Evolutionary conservation across 192 early-diverging fungal species (phyloP), one percentile per base, ranked within the genome.

Genomic region (Podila verticillata): DNA sequence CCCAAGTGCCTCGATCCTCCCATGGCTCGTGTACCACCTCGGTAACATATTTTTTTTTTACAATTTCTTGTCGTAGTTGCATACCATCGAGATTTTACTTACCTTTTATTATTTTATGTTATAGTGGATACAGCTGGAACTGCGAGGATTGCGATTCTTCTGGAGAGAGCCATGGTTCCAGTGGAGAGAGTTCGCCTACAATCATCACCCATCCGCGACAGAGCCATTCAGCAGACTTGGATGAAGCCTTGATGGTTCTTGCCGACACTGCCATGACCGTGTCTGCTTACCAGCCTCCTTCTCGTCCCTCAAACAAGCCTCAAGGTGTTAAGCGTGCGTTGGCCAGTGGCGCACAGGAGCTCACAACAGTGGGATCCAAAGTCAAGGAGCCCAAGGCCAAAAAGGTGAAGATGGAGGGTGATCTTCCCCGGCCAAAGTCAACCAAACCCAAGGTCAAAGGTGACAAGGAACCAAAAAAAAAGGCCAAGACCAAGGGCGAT

Each of bases 141-240:
- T 80, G 77, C 30, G 77, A 72, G 59, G 77, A 80, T 20, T 80
- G 77, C n/a, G 77, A 80, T 49, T 72, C 77, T 4, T 80, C 77
- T 1, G 77, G 44, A 0, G 77, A 72, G 5, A 80, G 77, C 28
- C 65, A 80, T n/a, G 65, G 49, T 24, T 80, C 77, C 22, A 68
- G 70, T 4, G 65, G 60, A 28, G 65, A 61, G n/a, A 28, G 47
- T 5, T 72, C 77, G 1, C 62, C 77, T 8, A 31, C 63, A 3
- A 29, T 36, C 48, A 30, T 57, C 3, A 24, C 28, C 28, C 63
- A 64, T 47, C 75, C 65, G 22, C 70, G 67, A 35, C 70, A 72
- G 15, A 72, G 61, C 31, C 77, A 58, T 15, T 80, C 77, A 10
- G 58, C 77, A 9, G 77, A 80, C 65, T 31, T 72, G 61, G 77